Base-by-base conservation (phyloP, 352 stramenopile genomes). In the Globisporangium nunn region DNA sequence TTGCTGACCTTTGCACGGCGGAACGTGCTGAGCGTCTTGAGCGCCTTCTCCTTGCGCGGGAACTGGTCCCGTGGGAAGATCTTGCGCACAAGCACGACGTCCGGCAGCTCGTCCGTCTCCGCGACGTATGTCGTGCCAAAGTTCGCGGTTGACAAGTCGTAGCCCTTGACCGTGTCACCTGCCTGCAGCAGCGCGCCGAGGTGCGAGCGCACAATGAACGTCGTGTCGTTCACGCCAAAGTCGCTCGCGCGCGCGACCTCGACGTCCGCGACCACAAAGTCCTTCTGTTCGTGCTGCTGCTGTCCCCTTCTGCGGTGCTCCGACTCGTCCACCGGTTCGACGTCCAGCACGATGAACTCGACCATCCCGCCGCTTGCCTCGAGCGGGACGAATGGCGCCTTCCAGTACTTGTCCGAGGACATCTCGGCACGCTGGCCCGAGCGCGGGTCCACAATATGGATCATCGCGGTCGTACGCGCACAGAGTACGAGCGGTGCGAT, bases 141-240 rank as follows among this genome's bases (percentile, higher is more conserved):
- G 62, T 81, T 73, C 40, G 73, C 59, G 11, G 69, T 74, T 3
- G 75, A 64, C 23, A 91, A 62, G 63, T 91, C 81, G 62, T 91
- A 91, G 48, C 81, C 81, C 62, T 85, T 83, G 50, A 88, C 81
- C 6, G 64, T 78, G 58, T 93, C 80, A 15, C 82, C 80, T 0
- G 75, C 78, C 35, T 70, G 57, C 43, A 93, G 63, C 29, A 85
- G 56, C 5, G 62, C 67, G 18, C 80, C 80, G 40, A 93, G 64
- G 52, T 93, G 82, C 46, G 66, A 87, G 4, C 74, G 72, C 11
- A 88, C 64, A 28, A 80, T 56, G 61, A 85, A 90, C 23, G 73
- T 88, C 58, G 73, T 87, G 57, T 93, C 82, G 62, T 91, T 93
- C 41, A 86, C 78, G 31, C 82, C 82, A 67, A 93, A 89, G 60